Evolutionary conservation across 306 rosid species (phyloP).

Genomic region (Mimosa bimucronata): DNA sequence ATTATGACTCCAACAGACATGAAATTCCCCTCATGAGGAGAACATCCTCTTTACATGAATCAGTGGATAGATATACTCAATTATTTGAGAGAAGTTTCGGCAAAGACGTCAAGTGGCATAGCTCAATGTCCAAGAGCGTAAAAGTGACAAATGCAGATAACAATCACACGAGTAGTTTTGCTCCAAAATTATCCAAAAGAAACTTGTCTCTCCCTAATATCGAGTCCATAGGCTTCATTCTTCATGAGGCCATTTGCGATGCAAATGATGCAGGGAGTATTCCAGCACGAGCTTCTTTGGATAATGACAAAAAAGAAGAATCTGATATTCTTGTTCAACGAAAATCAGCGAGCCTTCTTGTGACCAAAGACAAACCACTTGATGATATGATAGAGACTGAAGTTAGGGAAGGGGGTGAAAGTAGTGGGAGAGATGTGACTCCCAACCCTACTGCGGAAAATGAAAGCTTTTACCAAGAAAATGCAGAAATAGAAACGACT

Average conservation of each 20-base stretch:
- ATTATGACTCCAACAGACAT: constrained; percentile 40
- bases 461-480: constrained; percentile 37
- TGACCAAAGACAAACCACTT: constrained; percentile 33
- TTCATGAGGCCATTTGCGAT: constrained; percentile 55
- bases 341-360: constrained; percentile 41
- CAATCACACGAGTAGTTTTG: constrained; percentile 41
- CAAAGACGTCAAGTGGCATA: constrained; percentile 47
- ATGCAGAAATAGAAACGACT: constrained; percentile 35
- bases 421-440: constrained; percentile 34
- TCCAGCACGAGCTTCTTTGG: constrained; percentile 32
- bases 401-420: constrained; percentile 38
- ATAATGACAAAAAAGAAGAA: constrained; percentile 21
- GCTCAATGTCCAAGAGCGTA: constrained; percentile 69
- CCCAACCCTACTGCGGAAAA: constrained; percentile 22
- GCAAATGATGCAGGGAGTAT: constrained; percentile 44
- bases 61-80: constrained; percentile 68
- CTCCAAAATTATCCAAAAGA: constrained; percentile 58
- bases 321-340: constrained; percentile 39
- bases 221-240: constrained; percentile 65
- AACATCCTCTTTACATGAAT: constrained; percentile 67
- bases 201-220: constrained; percentile 78
- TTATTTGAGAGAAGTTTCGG: constrained; percentile 61
- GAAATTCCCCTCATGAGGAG: constrained; percentile 48
- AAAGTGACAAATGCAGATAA: constrained; percentile 61
- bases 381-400: constrained; percentile 46